These are phyloP conservation scores for Citrus trifoliata DNA, from an alignment of 345 rosid species.

Conservation along the genomic window DNA sequence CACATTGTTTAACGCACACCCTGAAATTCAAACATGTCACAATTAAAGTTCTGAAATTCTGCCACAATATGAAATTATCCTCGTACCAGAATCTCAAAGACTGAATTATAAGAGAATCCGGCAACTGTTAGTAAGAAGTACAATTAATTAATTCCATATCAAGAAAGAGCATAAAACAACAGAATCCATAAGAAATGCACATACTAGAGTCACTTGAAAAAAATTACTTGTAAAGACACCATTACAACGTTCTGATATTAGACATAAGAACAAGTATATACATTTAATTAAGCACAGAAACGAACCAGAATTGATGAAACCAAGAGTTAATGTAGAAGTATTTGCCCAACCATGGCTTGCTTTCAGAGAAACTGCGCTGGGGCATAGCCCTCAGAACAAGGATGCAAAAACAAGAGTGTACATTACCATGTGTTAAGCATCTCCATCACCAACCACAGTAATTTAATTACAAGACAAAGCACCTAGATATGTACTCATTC, in stretches of 20 bases:
- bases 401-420: background rate
- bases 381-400: background rate
- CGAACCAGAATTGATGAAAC: background rate
- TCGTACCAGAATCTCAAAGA: background rate
- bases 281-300: background rate
- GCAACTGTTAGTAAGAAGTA: background rate
- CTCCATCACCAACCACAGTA: background rate
- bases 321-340: background rate
- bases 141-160: background rate
- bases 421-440: background rate
- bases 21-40: constrained; percentile 27
- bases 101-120: background rate
- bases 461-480: background rate
- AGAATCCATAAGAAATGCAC: background rate
- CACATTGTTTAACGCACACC: constrained; percentile 57
- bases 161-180: background rate
- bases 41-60: background rate
- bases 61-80: background rate
- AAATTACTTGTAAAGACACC: background rate
- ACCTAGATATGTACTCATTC: background rate
- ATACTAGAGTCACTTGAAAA: background rate
- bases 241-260: background rate
- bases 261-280: background rate
- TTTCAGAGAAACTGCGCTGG: background rate
- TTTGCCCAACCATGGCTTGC: background rate